Base-by-base conservation (phyloP, 1,139 yeast species). In the Hyphopichia fennica region DNA sequence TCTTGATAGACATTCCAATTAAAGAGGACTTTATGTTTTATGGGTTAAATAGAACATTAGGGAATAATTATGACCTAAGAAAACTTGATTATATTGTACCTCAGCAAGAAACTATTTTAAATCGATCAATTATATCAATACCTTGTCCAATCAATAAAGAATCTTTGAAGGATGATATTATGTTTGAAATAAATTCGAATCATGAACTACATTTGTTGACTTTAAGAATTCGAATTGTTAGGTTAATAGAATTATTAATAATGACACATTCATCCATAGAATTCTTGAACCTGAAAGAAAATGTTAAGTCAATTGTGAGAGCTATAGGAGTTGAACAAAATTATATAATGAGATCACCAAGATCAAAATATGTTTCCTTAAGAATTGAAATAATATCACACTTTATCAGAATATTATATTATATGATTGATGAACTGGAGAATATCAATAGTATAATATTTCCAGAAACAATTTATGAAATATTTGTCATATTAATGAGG, bases 1-100 rank as follows among this genome's bases (percentile, higher is more conserved):
- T 69, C 38, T 50, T 69, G 16, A 60, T 70, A 4, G 80, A 75
- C 22, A 57, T 75, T 4, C 72, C 77, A 0, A 53, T 68, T 30
- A 64, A 63, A 38, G 65, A 62, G 2, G 75, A 69, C 43, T 69
- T 75, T 40, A 60, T 65, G 58, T 65, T 75, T 38, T 75, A 65
- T 50, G 86, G 88, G 0, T 60, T 83, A 41, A 81, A 79, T 52
- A 55, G 84, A 47, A 49, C 69, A 2, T 46, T 79, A 27, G 87
- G 87, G 0, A 77, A 77, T 46, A 80, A 79, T 48, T 45, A 48
- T 3, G 79, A 72, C 51, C 62, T 68, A 33, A 45, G 45, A 1
- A 64, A 62, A 38, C 50, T 73, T 28, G 67, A 67, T 41, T 50
- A 59, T 11, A 58, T 65, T 10, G 56, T 71, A 5, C 77, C 77